Evolutionary conservation across 2,329 filamentous ascomycete species (phyloP).

Genomic region (Bipolaris victoriae): DNA sequence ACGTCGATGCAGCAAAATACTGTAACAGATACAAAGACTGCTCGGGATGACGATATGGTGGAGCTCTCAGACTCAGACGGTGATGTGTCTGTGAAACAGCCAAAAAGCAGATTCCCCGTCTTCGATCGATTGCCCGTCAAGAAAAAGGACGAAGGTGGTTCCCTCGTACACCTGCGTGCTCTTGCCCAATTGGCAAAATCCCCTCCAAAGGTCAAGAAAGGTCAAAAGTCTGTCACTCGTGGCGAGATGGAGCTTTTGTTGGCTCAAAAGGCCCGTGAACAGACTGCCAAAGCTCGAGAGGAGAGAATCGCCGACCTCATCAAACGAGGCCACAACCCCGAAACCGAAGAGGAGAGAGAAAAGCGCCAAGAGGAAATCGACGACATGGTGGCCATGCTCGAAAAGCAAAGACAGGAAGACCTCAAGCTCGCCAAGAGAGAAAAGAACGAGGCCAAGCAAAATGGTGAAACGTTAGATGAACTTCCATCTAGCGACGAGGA

Average conservation of each 20-base stretch:
- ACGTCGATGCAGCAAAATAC: slow-evolving; percentile 23
- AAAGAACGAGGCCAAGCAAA: slow-evolving; percentile 72
- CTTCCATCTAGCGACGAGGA: slow-evolving; percentile 61
- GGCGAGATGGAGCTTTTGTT: slow-evolving; percentile 73
- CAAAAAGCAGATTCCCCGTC: slow-evolving; percentile 53
- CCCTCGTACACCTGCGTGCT: slow-evolving; percentile 71
- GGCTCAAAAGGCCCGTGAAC: slow-evolving; percentile 74
- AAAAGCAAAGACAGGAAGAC: slow-evolving; percentile 81
- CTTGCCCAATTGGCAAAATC: slow-evolving; percentile 75
- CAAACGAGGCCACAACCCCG: slow-evolving; percentile 79
- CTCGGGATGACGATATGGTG: slow-evolving; percentile 25
- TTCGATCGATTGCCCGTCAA: slow-evolving; percentile 73
- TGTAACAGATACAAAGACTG: slow-evolving; percentile 12
- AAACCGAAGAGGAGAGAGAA: slow-evolving; percentile 86
- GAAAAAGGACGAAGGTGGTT: slow-evolving; percentile 66
- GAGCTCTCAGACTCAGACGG: slow-evolving; percentile 62
- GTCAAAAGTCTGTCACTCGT: slow-evolving; percentile 66
- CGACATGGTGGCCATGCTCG: slow-evolving; percentile 70
- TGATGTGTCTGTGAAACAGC: slow-evolving; percentile 67
- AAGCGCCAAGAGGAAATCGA: slow-evolving; percentile 83
- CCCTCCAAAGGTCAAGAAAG: slow-evolving; percentile 54
- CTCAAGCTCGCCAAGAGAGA: slow-evolving; percentile 80
- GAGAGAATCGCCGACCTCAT: slow-evolving; percentile 77
- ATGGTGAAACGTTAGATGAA: slow-evolving; percentile 53
- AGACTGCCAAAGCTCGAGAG: slow-evolving; percentile 78